Conservation (phyloP, 495 filamentous ascomycete species). For the Ascobolus immersus region DNA sequence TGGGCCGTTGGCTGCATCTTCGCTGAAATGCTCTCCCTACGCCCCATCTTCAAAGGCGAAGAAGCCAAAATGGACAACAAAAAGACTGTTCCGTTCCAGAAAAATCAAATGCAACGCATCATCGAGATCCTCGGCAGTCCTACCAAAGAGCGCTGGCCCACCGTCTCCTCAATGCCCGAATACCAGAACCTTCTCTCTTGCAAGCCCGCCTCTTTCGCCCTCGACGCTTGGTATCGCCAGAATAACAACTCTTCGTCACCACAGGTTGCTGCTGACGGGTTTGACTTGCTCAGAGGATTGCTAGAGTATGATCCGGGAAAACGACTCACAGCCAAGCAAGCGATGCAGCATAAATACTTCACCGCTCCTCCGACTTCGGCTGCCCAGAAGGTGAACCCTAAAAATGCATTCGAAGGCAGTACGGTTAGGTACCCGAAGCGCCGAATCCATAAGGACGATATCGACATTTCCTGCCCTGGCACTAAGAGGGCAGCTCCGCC, state of each 20-base stretch:
- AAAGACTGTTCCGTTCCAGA: constrained; percentile 88
- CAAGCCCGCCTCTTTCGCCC: constrained; percentile 22
- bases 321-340: constrained; percentile 59
- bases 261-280: no score
- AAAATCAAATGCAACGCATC: constrained; percentile 97
- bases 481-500: constrained; percentile 84
- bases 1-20: constrained; percentile 98
- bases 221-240: constrained; percentile 39
- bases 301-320: constrained; percentile 84
- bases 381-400: background rate
- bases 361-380: constrained; percentile 12
- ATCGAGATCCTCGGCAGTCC: constrained; percentile 85
- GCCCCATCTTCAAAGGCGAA: constrained; percentile 95
- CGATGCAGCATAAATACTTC: constrained; percentile 75
- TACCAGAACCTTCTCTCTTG: constrained; percentile 37
- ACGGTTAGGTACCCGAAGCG: constrained; percentile 71
- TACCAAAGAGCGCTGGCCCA: constrained; percentile 68
- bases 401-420: constrained; percentile 76
- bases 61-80: constrained; percentile 98
- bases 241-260: no score
- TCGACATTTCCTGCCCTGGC: constrained; percentile 74
- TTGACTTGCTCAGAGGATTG: constrained; percentile 51
- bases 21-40: constrained; percentile 67
- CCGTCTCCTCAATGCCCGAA: constrained; percentile 58
- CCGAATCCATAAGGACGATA: constrained; percentile 76